phyloP scores from a whole-genome alignment of 352 stramenopile genomes.

The Pythium oligandrum region DNA sequence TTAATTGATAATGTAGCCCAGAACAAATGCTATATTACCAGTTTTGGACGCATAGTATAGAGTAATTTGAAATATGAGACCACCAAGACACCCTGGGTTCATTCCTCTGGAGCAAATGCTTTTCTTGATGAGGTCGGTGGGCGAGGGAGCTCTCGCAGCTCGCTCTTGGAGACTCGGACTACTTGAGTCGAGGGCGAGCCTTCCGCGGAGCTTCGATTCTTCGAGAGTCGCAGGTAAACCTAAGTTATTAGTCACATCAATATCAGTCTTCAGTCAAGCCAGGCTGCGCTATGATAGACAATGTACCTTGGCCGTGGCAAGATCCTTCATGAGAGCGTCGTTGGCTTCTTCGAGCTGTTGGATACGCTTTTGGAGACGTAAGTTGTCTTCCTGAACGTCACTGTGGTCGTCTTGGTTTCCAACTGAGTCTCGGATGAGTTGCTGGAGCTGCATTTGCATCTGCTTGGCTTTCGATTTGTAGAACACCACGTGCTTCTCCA shows the following conservation, averaged over 20 bases:
- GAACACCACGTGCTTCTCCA: conserved; percentile 83
- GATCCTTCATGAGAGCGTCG: conserved; percentile 68
- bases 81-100: not conserved
- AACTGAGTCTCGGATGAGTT: conserved; percentile 61
- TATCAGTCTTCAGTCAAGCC: no score
- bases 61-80: no score
- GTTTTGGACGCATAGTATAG: no score
- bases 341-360: conserved; percentile 74
- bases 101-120: conserved; percentile 1
- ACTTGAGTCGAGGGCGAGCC: conserved; percentile 21
- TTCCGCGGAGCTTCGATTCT: conserved; percentile 28
- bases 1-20: no score
- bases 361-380: conserved; percentile 44
- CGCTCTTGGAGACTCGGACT: conserved; percentile 62
- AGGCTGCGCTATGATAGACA: not conserved
- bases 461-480: conserved; percentile 87
- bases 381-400: conserved; percentile 15
- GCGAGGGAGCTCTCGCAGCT: conserved; percentile 49
- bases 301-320: conserved; percentile 57
- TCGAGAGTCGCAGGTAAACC: conserved; percentile 54
- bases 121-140: conserved; percentile 12
- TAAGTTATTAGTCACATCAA: conserved; percentile 3
- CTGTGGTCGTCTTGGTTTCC: conserved; percentile 29
- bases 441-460: conserved; percentile 76
- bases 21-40: no score